Conservation (phyloP, 2,329 filamentous ascomycete species). For the Hymenoscyphus infarciens region DNA sequence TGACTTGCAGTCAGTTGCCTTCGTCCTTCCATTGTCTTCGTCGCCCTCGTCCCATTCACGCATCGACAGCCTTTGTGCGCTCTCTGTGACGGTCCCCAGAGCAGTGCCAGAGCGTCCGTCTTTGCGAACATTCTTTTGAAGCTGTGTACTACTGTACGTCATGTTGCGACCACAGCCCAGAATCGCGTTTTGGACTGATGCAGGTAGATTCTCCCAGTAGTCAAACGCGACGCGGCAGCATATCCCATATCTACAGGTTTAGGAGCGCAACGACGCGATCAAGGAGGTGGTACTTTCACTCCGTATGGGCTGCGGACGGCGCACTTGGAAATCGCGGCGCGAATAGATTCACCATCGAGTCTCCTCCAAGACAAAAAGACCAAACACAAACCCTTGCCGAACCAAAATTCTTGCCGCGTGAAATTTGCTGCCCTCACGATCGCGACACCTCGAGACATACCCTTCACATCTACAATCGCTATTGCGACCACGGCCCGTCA, state of each 20-base stretch:
- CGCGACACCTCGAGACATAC: neutral
- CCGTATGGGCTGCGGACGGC: slow-evolving; percentile 23
- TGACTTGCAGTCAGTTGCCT: neutral
- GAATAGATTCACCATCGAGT: slow-evolving; percentile 19
- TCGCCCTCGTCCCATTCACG: slow-evolving; percentile 20
- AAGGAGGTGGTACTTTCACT: slow-evolving; percentile 9
- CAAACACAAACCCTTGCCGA: slow-evolving; percentile 16
- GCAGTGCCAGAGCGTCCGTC: slow-evolving; percentile 34
- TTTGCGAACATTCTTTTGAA: slow-evolving; percentile 29
- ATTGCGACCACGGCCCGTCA: slow-evolving; percentile 38
- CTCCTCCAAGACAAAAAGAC: slow-evolving; percentile 7
- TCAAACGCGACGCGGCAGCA: slow-evolving; percentile 26
- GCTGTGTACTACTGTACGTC: slow-evolving; percentile 26
- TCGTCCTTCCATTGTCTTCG: neutral
- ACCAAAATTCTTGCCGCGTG: slow-evolving; percentile 4
- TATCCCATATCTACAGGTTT: slow-evolving; percentile 20
- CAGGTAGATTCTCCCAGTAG: slow-evolving; percentile 25
- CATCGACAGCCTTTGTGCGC: slow-evolving; percentile 34
- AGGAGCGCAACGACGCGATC: slow-evolving; percentile 17
- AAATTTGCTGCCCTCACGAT: slow-evolving; percentile 11
- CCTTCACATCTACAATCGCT: neutral
- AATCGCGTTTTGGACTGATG: slow-evolving; percentile 32
- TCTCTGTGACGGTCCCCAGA: slow-evolving; percentile 32
- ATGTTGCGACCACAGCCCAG: slow-evolving; percentile 25
- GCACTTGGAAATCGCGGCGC: slow-evolving; percentile 15